Evolutionary conservation across 1,139 yeast genomes (phyloP).

Genomic region (Kurtzmaniella quercitrusa): DNA sequence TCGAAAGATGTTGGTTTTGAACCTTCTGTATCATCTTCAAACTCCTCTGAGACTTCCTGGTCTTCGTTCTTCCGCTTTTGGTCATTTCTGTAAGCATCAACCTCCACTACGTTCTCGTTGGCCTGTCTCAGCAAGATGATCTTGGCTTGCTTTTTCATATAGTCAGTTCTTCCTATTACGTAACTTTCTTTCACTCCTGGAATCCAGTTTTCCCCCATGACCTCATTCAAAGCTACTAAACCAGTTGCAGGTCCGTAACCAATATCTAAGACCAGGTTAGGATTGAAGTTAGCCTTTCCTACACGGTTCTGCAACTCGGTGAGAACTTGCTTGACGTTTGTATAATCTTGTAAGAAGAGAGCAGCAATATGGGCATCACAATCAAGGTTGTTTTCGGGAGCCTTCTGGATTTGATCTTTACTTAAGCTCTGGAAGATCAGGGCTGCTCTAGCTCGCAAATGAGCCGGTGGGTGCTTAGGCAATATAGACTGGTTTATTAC

Average conservation of each 20-base stretch:
- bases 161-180: slow-evolving; percentile 58
- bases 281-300: slow-evolving; percentile 48
- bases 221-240: slow-evolving; percentile 78
- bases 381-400: slow-evolving; percentile 53
- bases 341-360: slow-evolving; percentile 80
- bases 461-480: slow-evolving; percentile 49
- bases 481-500: slow-evolving; percentile 59
- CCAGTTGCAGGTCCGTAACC: slow-evolving; percentile 96
- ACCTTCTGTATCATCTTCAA: slow-evolving; percentile 11
- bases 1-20: slow-evolving; percentile 13
- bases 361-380: slow-evolving; percentile 83
- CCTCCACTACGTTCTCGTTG: slow-evolving; percentile 39
- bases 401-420: slow-evolving; percentile 48
- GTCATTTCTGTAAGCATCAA: slow-evolving; percentile 6
- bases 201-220: slow-evolving; percentile 59
- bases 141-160: slow-evolving; percentile 80
- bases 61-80: slow-evolving; percentile 8
- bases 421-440: slow-evolving; percentile 45
- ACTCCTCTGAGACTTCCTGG: slow-evolving; percentile 4
- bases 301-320: slow-evolving; percentile 59
- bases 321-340: slow-evolving; percentile 63
- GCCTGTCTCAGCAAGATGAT: slow-evolving; percentile 67
- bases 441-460: slow-evolving; percentile 53
- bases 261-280: slow-evolving; percentile 66
- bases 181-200: slow-evolving; percentile 70